phyloP scores from a whole-genome alignment of 2,329 filamentous ascomycete species.

The Podosphaera fusca region DNA sequence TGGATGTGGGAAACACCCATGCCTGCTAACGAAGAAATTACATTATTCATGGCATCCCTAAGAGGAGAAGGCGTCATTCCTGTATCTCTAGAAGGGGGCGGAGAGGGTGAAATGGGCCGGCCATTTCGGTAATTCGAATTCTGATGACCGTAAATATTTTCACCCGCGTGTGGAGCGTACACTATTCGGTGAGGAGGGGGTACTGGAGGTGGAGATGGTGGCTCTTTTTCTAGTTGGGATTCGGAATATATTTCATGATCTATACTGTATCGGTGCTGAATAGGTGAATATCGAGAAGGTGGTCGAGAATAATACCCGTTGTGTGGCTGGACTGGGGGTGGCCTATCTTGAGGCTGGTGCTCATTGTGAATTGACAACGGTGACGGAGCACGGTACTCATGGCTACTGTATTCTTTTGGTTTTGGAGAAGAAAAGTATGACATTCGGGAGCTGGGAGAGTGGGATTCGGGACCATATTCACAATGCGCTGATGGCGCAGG shows the following conservation, averaged over 20 bases:
- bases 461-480: background rate
- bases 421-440: constrained; percentile 22
- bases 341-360: constrained; percentile 5
- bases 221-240: constrained; percentile 15
- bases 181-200: constrained; percentile 62
- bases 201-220: constrained; percentile 37
- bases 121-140: constrained; percentile 28
- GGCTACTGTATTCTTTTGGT: constrained; percentile 15
- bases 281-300: constrained; percentile 10
- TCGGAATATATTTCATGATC: constrained; percentile 19
- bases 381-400: constrained; percentile 10
- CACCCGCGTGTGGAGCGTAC: constrained; percentile 12
- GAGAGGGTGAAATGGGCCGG: constrained; percentile 36
- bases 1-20: constrained; percentile 43
- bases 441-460: constrained; percentile 6
- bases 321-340: constrained; percentile 14
- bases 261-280: constrained; percentile 12
- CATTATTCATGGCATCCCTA: constrained; percentile 89
- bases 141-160: constrained; percentile 19
- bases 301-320: constrained; percentile 18
- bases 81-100: constrained; percentile 41
- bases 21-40: constrained; percentile 83
- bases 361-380: constrained; percentile 12
- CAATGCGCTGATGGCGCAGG: constrained; percentile 6
- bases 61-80: constrained; percentile 75